Percentiles rank a stretch among this genome's conserved stretches.
Evolutionary conservation across 2,329 filamentous ascomycete genomes (phyloP).

Genomic region (Colletotrichum falcatum): DNA sequence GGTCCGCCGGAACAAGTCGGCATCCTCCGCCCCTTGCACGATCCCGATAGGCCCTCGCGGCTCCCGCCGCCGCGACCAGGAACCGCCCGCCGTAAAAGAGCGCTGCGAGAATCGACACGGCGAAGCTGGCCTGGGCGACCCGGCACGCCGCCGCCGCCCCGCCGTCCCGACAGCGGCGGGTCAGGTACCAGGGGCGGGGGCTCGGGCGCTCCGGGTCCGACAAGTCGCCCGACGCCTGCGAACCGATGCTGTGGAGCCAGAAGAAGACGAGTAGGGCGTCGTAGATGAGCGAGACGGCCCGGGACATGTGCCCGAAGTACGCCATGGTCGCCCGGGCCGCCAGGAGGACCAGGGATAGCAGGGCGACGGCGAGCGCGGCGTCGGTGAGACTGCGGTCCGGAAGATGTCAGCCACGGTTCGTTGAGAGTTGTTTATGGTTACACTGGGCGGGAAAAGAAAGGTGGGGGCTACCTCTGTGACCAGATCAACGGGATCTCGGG

Average conservation of each 20-base stretch:
- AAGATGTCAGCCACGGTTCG: background rate
- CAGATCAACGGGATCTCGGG: constrained; percentile 48
- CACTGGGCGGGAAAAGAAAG: fast-evolving
- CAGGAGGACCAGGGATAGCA: constrained; percentile 47
- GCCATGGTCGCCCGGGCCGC: constrained; percentile 44
- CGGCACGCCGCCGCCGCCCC: constrained; percentile 1
- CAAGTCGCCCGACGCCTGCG: constrained; percentile 44
- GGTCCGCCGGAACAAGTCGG: background rate
- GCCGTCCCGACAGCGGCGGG: constrained; percentile 39
- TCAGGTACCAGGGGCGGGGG: constrained; percentile 47
- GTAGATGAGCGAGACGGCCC: constrained; percentile 45
- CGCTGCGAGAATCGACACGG: constrained; percentile 10
- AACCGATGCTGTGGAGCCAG: constrained; percentile 46
- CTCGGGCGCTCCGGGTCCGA: constrained; percentile 46
- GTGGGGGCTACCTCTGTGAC: constrained; percentile 43
- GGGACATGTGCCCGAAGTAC: constrained; percentile 42
- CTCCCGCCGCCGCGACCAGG: background rate
- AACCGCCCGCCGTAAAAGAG: constrained; percentile 15
- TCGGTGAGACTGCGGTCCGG: constrained; percentile 43
- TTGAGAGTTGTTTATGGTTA: background rate
- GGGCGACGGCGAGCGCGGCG: constrained; percentile 47
- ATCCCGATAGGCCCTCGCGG: background rate
- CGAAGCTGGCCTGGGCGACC: constrained; percentile 21
- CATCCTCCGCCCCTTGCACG: background rate
- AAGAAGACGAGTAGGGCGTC: constrained; percentile 46